Evolutionary conservation across 148 eudicot genomes (phyloP).

Genomic region (Camellia lanceoleosa): DNA sequence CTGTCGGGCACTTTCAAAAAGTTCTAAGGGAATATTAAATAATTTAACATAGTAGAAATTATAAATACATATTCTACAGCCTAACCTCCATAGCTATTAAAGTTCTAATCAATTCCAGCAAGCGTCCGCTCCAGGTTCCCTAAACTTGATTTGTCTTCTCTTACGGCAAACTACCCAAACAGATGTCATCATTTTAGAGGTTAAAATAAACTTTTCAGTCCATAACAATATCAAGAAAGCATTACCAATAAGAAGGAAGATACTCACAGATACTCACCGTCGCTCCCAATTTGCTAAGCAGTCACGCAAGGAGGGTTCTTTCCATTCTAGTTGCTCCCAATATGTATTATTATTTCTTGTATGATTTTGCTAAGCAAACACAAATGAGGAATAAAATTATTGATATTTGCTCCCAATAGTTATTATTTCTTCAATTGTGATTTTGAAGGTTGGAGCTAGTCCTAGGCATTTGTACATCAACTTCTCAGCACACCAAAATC

Average conservation of each 20-base stretch:
- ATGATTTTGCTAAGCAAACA: no score
- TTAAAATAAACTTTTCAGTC: neutral
- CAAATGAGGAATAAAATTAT: no score
- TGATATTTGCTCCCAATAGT: no score
- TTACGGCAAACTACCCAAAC: slow-evolving; percentile 57
- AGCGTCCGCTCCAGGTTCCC: slow-evolving; percentile 27
- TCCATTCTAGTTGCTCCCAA: no score
- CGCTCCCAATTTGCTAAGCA: slow-evolving; percentile 13
- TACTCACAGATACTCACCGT: slow-evolving; percentile 50
- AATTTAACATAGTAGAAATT: neutral
- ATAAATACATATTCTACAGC: neutral
- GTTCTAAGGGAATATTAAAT: neutral
- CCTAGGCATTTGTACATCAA: no score
- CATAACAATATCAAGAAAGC: neutral
- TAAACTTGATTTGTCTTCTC: slow-evolving; percentile 30
- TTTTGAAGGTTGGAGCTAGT: no score
- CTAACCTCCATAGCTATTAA: slow-evolving; percentile 96
- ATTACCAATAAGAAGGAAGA: slow-evolving; percentile 2
- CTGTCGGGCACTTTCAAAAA: no score
- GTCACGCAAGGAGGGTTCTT: no score
- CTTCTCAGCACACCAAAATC: no score
- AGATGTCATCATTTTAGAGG: slow-evolving; percentile 12
- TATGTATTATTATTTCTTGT: no score
- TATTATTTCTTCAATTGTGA: no score
- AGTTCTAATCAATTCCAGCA: slow-evolving; percentile 95